Conservation (phyloP, 495 filamentous ascomycete species). For the Rusavskia elegans region DNA sequence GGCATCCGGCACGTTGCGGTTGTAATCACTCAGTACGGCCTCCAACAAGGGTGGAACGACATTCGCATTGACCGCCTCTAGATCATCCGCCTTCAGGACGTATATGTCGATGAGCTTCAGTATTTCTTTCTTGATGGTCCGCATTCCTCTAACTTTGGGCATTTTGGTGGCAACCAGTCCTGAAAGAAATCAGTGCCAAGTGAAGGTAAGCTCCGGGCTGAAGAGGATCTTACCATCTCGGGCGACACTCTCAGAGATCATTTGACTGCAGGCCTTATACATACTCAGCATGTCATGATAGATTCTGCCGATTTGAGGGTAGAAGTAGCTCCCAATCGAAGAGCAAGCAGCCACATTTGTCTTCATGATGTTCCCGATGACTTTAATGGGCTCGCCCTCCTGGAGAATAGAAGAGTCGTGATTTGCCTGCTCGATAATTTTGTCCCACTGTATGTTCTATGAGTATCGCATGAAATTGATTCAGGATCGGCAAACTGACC, state of each 20-base stretch:
- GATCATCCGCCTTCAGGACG: conserved; percentile 92
- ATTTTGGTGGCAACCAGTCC: conserved; percentile 93
- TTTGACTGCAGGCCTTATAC: conserved; percentile 88
- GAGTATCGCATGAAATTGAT: conserved; percentile 4
- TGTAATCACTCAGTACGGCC: conserved; percentile 88
- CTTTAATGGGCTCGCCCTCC: conserved; percentile 86
- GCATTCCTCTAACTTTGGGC: conserved; percentile 82
- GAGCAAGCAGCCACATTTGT: conserved; percentile 95
- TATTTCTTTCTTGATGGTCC: conserved; percentile 99
- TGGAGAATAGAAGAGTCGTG: conserved; percentile 69
- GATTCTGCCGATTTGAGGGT: conserved; percentile 95
- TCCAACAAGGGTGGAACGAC: conserved; percentile 96
- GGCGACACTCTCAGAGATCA: conserved; percentile 83
- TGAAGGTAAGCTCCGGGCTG: neutral
- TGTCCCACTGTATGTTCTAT: conserved; percentile 49
- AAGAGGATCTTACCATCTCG: conserved; percentile 52
- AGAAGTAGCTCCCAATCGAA: conserved; percentile 93
- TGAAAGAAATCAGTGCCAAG: conserved; percentile 22
- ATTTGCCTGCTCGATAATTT: conserved; percentile 74
- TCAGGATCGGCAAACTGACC: conserved; percentile 17
- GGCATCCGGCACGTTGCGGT: conserved; percentile 88
- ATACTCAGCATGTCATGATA: conserved; percentile 98
- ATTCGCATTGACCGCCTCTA: conserved; percentile 79
- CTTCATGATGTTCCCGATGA: conserved; percentile 99
- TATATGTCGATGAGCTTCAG: conserved; percentile 96